Evolutionary conservation across 1,284 basidiomycete species (phyloP), one percentile per base, ranked within the genome.

Genomic region (Melampsora larici-populina): DNA sequence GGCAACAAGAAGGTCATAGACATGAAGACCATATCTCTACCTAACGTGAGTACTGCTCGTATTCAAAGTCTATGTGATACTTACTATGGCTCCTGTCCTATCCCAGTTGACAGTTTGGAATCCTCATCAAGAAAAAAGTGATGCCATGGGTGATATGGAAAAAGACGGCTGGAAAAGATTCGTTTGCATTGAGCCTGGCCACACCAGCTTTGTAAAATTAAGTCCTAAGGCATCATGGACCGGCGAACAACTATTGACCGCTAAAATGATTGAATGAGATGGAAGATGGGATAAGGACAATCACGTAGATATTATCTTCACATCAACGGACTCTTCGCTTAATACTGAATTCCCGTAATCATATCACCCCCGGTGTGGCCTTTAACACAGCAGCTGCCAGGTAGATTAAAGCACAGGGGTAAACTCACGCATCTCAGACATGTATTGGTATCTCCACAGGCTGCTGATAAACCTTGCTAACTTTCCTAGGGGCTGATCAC

Each of bases 141-240:
- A 80, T 18, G 78, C 74, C 15, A 84, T 85, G 67, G 80, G 70
- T 15, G 85, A 85, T 79, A 81, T 85, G 80, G 82, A 85, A 66
- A 75, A 81, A 17, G 80, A 80, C 1, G 85, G 83, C 0, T 82
- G 80, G 80, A 81, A 81, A 43, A 80, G 80, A 66, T 85, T 83
- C 73, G 80, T 85, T 48, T 85, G 84, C 76, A 81, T 85, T 62
- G 84, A 85, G 79, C 84, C 84, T 1, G 84, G 85, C 21, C 78
- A 81, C 49, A 81, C 83, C 29, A 79, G 79, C 15, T 84, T 83
- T 72, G 79, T 82, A 74, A 69, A 76, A 46, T 79, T 85, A 48
- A 78, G 79, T 29, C 81, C 81, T 49, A 83, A 84, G 1, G 63
- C 80, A 58, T 79, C 51, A 13, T 83, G 82, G 82, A 70, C 74